Evolutionary conservation across 352 stramenopile species (phyloP).

Genomic region (Globisporangium sylvaticum): DNA sequence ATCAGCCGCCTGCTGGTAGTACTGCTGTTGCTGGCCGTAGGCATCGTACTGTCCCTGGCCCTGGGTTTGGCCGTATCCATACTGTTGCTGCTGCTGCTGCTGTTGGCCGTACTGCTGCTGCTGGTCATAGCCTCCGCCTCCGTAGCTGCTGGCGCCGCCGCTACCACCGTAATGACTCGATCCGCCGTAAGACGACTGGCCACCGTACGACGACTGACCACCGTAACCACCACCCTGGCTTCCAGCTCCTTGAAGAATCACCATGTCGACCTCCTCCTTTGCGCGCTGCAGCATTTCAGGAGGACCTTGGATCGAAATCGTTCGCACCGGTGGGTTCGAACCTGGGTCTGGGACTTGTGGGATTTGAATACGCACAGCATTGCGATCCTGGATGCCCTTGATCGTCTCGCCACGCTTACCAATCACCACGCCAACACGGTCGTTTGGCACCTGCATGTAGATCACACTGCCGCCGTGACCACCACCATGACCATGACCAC

Average conservation of each 20-base stretch:
- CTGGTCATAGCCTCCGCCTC: constrained; percentile 33
- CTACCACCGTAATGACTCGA: constrained; percentile 12
- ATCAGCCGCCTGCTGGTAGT: constrained; percentile 43
- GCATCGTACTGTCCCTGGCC: constrained; percentile 44
- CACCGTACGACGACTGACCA: constrained; percentile 16
- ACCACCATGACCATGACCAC: constrained; percentile 17
- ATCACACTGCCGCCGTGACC: constrained; percentile 45
- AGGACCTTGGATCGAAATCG: constrained; percentile 76
- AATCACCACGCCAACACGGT: constrained; percentile 90
- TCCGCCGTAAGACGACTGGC: constrained; percentile 16
- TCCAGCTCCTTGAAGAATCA: constrained; percentile 70
- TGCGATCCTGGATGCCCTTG: constrained; percentile 86
- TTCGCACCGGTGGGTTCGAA: constrained; percentile 85
- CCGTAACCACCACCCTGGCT: constrained; percentile 33
- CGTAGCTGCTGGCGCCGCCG: constrained; percentile 23
- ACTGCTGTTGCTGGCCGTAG: constrained; percentile 83
- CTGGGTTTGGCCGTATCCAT: constrained; percentile 45
- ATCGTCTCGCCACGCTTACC: constrained; percentile 89
- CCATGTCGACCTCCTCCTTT: constrained; percentile 78
- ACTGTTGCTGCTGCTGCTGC: constrained; percentile 27
- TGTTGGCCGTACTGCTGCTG: constrained; percentile 51
- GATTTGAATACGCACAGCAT: constrained; percentile 87
- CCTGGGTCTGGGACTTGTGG: constrained; percentile 81
- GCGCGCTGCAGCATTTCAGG: constrained; percentile 50
- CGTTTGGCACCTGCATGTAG: constrained; percentile 90